These are phyloP conservation scores for Hypseocharis bilobata DNA, from an alignment of 441 rosid species.

Conservation along the genomic window DNA sequence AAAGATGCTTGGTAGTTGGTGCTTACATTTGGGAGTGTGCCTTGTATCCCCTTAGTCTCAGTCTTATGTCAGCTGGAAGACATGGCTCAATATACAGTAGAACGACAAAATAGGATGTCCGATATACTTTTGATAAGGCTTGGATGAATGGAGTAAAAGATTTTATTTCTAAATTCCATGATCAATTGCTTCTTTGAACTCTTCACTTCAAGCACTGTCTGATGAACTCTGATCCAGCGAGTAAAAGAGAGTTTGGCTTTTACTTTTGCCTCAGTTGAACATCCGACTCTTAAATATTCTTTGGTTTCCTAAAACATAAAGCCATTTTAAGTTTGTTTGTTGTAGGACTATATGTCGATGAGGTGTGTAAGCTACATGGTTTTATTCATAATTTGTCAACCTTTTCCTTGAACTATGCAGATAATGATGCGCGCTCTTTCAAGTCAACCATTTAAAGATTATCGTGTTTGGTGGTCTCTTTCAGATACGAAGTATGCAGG, in stretches of 20 bases:
- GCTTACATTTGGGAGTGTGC: too few relatives aligned
- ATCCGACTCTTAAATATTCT: neutral
- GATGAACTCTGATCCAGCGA: neutral
- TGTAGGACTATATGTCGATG: too few relatives aligned
- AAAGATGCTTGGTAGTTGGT: too few relatives aligned
- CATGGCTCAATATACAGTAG: neutral
- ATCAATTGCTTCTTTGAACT: neutral
- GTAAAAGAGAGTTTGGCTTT: too few relatives aligned
- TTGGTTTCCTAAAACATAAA: too few relatives aligned
- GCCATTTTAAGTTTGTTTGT: neutral
- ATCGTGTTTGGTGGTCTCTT: constrained; percentile 90
- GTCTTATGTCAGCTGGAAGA: neutral
- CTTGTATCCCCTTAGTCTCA: neutral
- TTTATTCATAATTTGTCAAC: neutral
- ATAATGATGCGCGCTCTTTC: constrained; percentile 68
- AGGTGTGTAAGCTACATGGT: neutral
- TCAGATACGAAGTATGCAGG: constrained; percentile 93
- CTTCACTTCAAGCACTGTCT: neutral
- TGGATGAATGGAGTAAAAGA: neutral
- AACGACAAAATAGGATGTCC: neutral
- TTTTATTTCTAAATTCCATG: neutral
- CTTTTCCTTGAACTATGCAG: constrained; percentile 36
- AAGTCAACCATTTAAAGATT: constrained; percentile 61
- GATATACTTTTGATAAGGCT: neutral
- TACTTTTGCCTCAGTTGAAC: neutral